Percentiles rank a stretch among this genome's conserved stretches.
Evolutionary conservation across 371 early-diverging fungal species (phyloP).

Genomic region (Mortierella sp.): DNA sequence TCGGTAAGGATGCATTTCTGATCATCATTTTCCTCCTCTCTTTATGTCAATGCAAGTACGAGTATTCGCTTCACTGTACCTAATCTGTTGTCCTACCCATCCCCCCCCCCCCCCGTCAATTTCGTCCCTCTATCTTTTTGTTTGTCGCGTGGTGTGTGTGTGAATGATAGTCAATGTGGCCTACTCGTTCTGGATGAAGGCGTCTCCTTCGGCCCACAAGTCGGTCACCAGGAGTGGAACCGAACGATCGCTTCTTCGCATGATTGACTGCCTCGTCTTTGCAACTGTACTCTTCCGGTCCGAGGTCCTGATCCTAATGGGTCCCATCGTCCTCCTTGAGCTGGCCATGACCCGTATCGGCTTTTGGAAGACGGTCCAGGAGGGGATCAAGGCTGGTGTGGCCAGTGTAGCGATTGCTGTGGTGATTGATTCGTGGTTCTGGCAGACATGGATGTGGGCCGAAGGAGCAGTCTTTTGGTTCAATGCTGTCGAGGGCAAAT

Average conservation of each 20-base stretch:
- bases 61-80: not conserved
- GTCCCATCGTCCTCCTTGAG: slow-evolving; percentile 60
- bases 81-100: not conserved
- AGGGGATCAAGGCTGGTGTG: slow-evolving; percentile 56
- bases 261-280: slow-evolving; percentile 71
- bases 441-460: slow-evolving; percentile 88
- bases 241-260: slow-evolving; percentile 57
- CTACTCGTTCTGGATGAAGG: slow-evolving; percentile 52
- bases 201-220: slow-evolving; percentile 25
- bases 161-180: slow-evolving; percentile 40
- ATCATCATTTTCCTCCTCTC: not conserved
- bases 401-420: slow-evolving; percentile 67
- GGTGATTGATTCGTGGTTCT: slow-evolving; percentile 87
- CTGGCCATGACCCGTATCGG: slow-evolving; percentile 39
- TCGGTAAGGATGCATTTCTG: slow-evolving; percentile 51
- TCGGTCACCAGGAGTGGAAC: slow-evolving; percentile 18
- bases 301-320: slow-evolving; percentile 76
- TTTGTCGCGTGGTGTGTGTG: not conserved
- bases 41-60: not conserved
- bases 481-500: slow-evolving; percentile 85
- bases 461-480: slow-evolving; percentile 89
- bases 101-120: no score
- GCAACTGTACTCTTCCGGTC: slow-evolving; percentile 85
- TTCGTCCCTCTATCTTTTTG: not conserved
- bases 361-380: slow-evolving; percentile 46